Conservation (phyloP, 352 stramenopile species). For the Phytophthora syringae region DNA sequence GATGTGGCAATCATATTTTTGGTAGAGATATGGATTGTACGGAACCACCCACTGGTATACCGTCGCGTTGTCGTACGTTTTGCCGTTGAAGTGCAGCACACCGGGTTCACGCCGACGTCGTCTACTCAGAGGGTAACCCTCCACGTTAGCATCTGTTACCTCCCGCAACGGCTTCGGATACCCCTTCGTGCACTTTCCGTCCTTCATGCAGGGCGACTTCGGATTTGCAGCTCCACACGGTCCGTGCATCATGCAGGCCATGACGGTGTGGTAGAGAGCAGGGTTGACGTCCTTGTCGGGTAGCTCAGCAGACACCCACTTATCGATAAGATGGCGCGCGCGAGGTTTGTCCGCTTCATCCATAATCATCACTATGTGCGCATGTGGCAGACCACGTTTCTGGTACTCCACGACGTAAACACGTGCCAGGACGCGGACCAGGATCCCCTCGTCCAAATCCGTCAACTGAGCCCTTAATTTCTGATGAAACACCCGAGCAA, state of each 20-base stretch:
- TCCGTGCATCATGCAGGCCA: slow-evolving; percentile 19
- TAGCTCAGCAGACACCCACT: slow-evolving; percentile 23
- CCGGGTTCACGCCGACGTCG: background rate
- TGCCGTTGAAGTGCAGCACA: background rate
- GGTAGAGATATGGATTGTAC: slow-evolving; percentile 61
- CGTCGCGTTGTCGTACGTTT: slow-evolving; percentile 22
- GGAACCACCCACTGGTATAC: slow-evolving; percentile 57
- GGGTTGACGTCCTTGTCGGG: slow-evolving; percentile 16
- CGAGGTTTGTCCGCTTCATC: no score
- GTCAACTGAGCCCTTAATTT: slow-evolving; percentile 13
- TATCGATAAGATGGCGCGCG: no score
- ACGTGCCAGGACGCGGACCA: no score
- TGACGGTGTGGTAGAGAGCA: slow-evolving; percentile 4
- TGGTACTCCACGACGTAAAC: no score
- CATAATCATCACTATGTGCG: no score
- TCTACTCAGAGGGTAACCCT: slow-evolving; percentile 22
- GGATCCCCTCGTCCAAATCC: no score
- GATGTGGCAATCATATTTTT: slow-evolving; percentile 66
- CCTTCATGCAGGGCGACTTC: slow-evolving; percentile 19
- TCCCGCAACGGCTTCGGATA: slow-evolving; percentile 25
- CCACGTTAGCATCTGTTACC: background rate
- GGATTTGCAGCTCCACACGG: slow-evolving; percentile 6
- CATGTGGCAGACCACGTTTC: no score
- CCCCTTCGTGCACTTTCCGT: slow-evolving; percentile 28
- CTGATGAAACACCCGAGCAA: slow-evolving; percentile 24